A percentile compares a stretch with the other conserved stretches of the same genome.
Conservation (phyloP, 78 protist species). For the Cavenderia fasciculata region DNA sequence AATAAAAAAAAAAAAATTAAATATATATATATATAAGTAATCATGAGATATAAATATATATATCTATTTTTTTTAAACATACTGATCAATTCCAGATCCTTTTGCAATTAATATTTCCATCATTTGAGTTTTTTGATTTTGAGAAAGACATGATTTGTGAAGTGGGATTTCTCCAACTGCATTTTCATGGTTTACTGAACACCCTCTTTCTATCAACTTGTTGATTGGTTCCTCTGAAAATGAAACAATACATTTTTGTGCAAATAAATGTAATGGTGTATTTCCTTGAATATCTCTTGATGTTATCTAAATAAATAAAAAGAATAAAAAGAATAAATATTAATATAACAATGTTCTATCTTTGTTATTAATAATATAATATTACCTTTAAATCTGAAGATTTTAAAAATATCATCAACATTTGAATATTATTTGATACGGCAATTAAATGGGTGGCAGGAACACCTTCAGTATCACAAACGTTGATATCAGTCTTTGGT, state of each 20-base stretch:
- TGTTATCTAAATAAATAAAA: slow-evolving; percentile 11
- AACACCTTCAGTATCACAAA: slow-evolving; percentile 50
- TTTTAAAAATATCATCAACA: slow-evolving; percentile 21
- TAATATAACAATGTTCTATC: too few species aligned
- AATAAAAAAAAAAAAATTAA: not conserved
- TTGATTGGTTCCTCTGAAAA: slow-evolving; percentile 13
- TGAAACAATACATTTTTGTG: slow-evolving; percentile 5
- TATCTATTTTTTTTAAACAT: not conserved
- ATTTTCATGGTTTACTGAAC: slow-evolving; percentile 33
- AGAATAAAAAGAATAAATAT: too few species aligned
- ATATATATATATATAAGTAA: not conserved
- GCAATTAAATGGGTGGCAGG: slow-evolving; percentile 51
- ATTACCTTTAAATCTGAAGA: slow-evolving; percentile 25
- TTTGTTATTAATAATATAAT: not conserved
- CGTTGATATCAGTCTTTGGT: slow-evolving; percentile 27
- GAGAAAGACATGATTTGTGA: slow-evolving; percentile 45
- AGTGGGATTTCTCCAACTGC: slow-evolving; percentile 54
- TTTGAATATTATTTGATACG: slow-evolving; percentile 41
- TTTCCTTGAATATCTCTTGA: slow-evolving; percentile 53
- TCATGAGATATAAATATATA: too few species aligned
- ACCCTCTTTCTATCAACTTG: slow-evolving; percentile 54
- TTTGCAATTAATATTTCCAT: slow-evolving; percentile 21
- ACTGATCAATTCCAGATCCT: slow-evolving; percentile 70
- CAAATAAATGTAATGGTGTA: slow-evolving; percentile 50
- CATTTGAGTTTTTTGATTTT: slow-evolving; percentile 8